phyloP scores from a whole-genome alignment of 2,329 filamentous ascomycete species.

The Periconia macrospinosa region DNA sequence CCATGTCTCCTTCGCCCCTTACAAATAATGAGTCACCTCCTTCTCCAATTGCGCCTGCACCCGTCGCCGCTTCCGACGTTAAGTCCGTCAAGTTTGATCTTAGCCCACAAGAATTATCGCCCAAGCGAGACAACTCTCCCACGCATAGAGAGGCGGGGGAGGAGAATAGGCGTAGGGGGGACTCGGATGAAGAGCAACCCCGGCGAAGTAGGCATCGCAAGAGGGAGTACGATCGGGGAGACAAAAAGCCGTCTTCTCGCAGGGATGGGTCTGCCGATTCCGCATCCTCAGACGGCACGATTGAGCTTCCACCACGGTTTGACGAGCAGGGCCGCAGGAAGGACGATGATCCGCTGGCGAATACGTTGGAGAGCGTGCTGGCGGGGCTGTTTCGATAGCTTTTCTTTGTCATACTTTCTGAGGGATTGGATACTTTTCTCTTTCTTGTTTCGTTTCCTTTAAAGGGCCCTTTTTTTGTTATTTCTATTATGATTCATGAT shows the following conservation, averaged over 20 bases:
- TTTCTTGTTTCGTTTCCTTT: too few relatives aligned
- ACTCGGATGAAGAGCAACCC: slow-evolving; percentile 1
- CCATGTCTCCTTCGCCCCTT: not conserved
- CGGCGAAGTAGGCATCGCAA: not conserved
- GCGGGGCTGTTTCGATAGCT: slow-evolving; percentile 29
- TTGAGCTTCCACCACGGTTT: slow-evolving; percentile 41
- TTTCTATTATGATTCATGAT: too few relatives aligned
- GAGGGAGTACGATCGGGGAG: slow-evolving; percentile 5
- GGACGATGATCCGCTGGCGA: slow-evolving; percentile 37
- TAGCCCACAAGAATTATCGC: slow-evolving; percentile 23
- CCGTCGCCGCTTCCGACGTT: slow-evolving; percentile 16
- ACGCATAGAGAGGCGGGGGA: slow-evolving; percentile 8
- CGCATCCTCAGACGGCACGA: slow-evolving; percentile 32
- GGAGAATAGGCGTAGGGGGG: slow-evolving; percentile 4
- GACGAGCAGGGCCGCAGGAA: slow-evolving; percentile 33
- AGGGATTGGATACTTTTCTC: not conserved
- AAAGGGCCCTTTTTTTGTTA: too few relatives aligned
- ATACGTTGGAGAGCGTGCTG: slow-evolving; percentile 38
- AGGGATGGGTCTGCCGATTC: slow-evolving; percentile 26
- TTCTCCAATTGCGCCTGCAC: slow-evolving; percentile 16
- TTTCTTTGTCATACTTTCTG: slow-evolving; percentile 5
- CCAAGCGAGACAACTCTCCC: slow-evolving; percentile 19
- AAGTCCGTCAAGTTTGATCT: slow-evolving; percentile 46
- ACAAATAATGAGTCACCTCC: slow-evolving; percentile 25
- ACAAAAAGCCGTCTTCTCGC: slow-evolving; percentile 17